phyloP scores from a whole-genome alignment of 495 filamentous ascomycete genomes.

The Podospora conica region DNA sequence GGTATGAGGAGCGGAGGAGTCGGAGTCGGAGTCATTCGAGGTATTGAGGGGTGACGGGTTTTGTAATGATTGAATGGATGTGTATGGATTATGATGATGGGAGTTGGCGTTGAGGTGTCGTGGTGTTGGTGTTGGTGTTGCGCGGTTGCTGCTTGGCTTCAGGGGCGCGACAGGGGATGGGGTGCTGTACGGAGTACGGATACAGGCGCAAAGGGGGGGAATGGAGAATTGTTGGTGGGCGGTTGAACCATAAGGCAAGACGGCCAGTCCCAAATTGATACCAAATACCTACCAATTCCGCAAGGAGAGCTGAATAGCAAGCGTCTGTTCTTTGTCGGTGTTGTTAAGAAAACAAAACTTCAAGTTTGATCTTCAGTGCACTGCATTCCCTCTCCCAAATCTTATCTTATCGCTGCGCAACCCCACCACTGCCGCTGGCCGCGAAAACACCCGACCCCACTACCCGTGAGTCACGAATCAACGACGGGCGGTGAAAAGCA shows the following conservation, averaged over 20 bases:
- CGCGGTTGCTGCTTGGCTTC: not conserved
- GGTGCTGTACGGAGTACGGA: no score
- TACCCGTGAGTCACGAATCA: slow-evolving; percentile 5
- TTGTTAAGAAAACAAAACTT: not conserved
- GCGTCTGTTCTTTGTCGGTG: not conserved
- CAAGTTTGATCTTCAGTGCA: not conserved
- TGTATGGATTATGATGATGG: not conserved
- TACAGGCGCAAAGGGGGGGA: not conserved
- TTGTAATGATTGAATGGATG: not conserved
- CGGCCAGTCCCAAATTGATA: not conserved
- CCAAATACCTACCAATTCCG: not conserved
- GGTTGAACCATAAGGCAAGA: not conserved
- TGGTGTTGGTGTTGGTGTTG: not conserved
- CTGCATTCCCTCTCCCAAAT: not conserved
- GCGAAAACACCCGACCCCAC: not conserved
- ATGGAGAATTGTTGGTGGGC: not conserved
- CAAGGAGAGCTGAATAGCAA: not conserved
- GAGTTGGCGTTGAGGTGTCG: not conserved
- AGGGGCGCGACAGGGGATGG: not conserved
- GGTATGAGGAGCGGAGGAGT: slow-evolving; percentile 2
- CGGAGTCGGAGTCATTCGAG: slow-evolving; percentile 4
- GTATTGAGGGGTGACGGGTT: not conserved
- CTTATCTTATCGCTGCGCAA: slow-evolving; percentile 10
- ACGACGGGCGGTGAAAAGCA: slow-evolving; percentile 1
- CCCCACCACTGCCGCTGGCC: slow-evolving; percentile 1